A percentile compares a stretch with the other conserved stretches of the same genome.
phyloP scores from a whole-genome alignment of 2,329 filamentous ascomycete genomes.

The Dothideomycetes sp. region DNA sequence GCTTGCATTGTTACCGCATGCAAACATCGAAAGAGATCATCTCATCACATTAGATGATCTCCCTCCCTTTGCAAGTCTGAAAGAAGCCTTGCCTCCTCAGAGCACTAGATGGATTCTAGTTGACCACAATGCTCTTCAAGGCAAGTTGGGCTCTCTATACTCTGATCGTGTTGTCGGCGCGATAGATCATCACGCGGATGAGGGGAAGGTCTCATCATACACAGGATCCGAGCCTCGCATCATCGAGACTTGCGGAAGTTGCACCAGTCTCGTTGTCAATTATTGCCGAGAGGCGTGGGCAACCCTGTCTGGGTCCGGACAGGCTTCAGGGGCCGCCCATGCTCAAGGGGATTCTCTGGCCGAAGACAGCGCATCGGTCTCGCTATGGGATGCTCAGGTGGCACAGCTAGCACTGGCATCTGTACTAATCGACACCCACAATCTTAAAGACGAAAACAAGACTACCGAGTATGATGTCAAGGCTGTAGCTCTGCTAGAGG shows the following conservation, averaged over 20 bases:
- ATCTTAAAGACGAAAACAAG: slow-evolving; percentile 49
- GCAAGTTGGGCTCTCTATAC: slow-evolving; percentile 45
- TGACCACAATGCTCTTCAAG: slow-evolving; percentile 67
- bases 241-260: slow-evolving; percentile 59
- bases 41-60: slow-evolving; percentile 56
- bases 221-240: slow-evolving; percentile 44
- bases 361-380: slow-evolving; percentile 23
- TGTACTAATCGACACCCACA: slow-evolving; percentile 62
- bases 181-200: slow-evolving; percentile 73
- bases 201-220: slow-evolving; percentile 41
- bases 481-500: slow-evolving; percentile 50
- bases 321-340: slow-evolving; percentile 25
- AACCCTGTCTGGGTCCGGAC: slow-evolving; percentile 16
- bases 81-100: slow-evolving; percentile 33
- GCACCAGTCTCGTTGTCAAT: slow-evolving; percentile 57
- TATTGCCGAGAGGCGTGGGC: slow-evolving; percentile 49
- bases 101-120: slow-evolving; percentile 63
- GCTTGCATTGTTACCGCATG: slow-evolving; percentile 49
- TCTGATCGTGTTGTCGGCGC: slow-evolving; percentile 47
- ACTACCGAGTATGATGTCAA: slow-evolving; percentile 50
- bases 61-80: slow-evolving; percentile 39
- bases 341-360: slow-evolving; percentile 28
- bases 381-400: slow-evolving; percentile 44
- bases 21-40: slow-evolving; percentile 47
- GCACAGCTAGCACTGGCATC: slow-evolving; percentile 58